Percentiles rank a stretch among this genome's conserved stretches.
Conservation (phyloP, 2,329 filamentous ascomycete genomes). For the Alternaria gaisen region DNA sequence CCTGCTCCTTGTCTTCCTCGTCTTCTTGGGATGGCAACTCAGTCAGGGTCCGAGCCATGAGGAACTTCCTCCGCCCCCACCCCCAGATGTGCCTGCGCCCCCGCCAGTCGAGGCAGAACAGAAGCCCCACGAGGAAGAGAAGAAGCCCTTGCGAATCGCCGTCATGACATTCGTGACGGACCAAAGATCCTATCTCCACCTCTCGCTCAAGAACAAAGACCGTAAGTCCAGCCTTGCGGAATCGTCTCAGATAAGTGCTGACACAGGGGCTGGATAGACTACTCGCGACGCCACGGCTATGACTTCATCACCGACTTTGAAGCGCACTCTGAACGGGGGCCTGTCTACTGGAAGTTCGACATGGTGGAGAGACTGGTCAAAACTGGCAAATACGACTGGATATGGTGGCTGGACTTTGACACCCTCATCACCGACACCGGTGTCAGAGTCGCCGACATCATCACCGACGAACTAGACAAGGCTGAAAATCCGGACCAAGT, state of each 20-base stretch:
- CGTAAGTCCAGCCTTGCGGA: conserved; percentile 32
- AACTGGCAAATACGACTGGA: conserved; percentile 50
- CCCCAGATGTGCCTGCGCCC: background rate
- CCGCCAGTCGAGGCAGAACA: conserved; percentile 7
- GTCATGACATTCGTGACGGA: conserved; percentile 51
- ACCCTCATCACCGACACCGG: conserved; percentile 53
- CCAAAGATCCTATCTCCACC: conserved; percentile 48
- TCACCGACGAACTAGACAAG: conserved; percentile 45
- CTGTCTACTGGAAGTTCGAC: conserved; percentile 51
- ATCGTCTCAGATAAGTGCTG: background rate
- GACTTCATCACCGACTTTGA: conserved; percentile 54
- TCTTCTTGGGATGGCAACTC: conserved; percentile 44
- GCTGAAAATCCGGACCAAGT: conserved; percentile 43
- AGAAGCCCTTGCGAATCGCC: conserved; percentile 39
- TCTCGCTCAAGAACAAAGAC: conserved; percentile 51
- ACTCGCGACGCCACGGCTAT: conserved; percentile 52
- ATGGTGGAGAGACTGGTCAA: conserved; percentile 51
- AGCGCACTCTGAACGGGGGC: conserved; percentile 37
- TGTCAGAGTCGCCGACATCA: conserved; percentile 48
- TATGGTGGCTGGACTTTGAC: conserved; percentile 57
- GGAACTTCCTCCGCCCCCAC: conserved; percentile 13
- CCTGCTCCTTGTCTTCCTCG: conserved; percentile 40
- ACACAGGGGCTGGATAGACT: conserved; percentile 37
- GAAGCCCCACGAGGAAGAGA: conserved; percentile 11
- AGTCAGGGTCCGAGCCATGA: conserved; percentile 32